These are phyloP conservation scores for Meira nashicola DNA, from an alignment of 1,284 basidiomycete genomes.

Conservation along the genomic window DNA sequence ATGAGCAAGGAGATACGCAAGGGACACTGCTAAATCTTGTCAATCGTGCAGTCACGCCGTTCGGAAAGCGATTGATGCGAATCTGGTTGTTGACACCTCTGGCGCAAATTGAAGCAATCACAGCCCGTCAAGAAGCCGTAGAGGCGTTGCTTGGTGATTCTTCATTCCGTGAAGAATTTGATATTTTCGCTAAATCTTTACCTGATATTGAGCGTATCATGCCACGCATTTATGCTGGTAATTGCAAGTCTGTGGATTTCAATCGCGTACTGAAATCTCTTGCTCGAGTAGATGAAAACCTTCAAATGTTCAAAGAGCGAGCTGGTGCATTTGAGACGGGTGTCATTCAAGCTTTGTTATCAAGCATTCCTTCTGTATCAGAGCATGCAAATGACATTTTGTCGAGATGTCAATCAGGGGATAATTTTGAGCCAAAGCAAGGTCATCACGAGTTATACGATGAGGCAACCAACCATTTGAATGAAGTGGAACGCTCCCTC, in stretches of 20 bases:
- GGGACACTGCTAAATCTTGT: conserved; percentile 49
- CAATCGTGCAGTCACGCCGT: conserved; percentile 51
- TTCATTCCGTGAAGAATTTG: conserved; percentile 38
- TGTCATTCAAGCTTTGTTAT: conserved; percentile 26
- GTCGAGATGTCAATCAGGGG: conserved; percentile 32
- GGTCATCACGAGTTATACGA: conserved; percentile 40
- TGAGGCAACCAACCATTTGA: conserved; percentile 31
- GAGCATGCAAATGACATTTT: conserved; percentile 32
- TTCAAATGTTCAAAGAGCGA: conserved; percentile 15
- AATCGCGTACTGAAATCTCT: conserved; percentile 42
- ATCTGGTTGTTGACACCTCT: conserved; percentile 49
- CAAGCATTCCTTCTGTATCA: conserved; percentile 38
- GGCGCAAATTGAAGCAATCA: conserved; percentile 3
- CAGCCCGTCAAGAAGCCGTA: not conserved
- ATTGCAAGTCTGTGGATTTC: conserved; percentile 49
- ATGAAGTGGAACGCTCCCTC: conserved; percentile 36
- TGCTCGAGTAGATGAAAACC: conserved; percentile 18
- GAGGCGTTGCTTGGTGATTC: conserved; percentile 24
- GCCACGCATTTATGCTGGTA: conserved; percentile 46
- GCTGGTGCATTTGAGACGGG: conserved; percentile 21
- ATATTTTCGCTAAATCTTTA: conserved; percentile 34
- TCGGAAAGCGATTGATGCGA: conserved; percentile 51
- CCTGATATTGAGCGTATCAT: conserved; percentile 50
- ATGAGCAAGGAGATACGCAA: conserved; percentile 48
- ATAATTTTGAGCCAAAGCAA: conserved; percentile 41